Evolutionary conservation across 495 filamentous ascomycete genomes (phyloP).

Genomic region (Daldinia bambusicola): DNA sequence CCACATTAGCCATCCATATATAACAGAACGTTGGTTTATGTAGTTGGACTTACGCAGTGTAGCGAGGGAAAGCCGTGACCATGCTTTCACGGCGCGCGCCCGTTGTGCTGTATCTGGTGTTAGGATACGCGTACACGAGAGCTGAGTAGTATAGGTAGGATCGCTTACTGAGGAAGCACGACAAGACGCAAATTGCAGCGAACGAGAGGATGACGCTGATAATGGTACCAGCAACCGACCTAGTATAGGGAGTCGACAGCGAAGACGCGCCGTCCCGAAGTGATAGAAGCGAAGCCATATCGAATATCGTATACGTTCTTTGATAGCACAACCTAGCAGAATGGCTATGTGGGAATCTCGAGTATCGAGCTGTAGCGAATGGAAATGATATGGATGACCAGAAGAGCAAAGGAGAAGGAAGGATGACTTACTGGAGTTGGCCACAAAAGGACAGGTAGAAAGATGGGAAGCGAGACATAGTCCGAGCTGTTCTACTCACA

Average conservation of each 20-base stretch:
- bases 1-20: constrained; percentile 9
- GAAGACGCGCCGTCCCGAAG: constrained; percentile 13
- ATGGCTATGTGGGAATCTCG: background rate
- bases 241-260: constrained; percentile 8
- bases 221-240: constrained; percentile 52
- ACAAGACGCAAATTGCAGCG: constrained; percentile 54
- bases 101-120: constrained; percentile 48
- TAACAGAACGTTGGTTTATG: background rate
- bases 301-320: background rate
- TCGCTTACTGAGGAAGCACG: constrained; percentile 59
- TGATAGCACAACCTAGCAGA: background rate
- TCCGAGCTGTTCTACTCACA: background rate
- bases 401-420: constrained; percentile 4
- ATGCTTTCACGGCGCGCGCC: constrained; percentile 51
- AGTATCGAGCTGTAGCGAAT: background rate
- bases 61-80: constrained; percentile 58
- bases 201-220: constrained; percentile 57
- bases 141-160: background rate
- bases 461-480: background rate
- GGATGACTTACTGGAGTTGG: background rate
- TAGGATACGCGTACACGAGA: background rate
- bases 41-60: constrained; percentile 56
- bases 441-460: background rate
- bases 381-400: background rate
- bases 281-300: constrained; percentile 30